These are phyloP conservation scores for Beauveria brongniartii DNA, from an alignment of 2,329 filamentous ascomycete genomes.

Conservation along the genomic window DNA sequence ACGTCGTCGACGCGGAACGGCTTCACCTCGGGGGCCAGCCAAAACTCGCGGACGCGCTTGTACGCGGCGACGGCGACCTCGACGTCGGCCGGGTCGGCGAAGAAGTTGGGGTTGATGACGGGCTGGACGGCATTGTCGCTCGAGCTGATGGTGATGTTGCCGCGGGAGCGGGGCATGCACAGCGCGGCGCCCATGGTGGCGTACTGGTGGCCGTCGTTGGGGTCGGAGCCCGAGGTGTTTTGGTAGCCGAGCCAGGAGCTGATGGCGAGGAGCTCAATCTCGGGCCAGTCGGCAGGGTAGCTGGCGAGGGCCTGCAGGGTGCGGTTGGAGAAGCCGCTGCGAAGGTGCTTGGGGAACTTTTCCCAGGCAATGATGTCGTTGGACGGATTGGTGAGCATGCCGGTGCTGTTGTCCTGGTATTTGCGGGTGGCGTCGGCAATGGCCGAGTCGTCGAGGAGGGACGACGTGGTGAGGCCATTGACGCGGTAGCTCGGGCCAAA, in stretches of 20 bases:
- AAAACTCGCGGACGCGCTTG: constrained; percentile 31
- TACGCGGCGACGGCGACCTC: constrained; percentile 35
- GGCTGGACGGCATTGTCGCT: constrained; percentile 26
- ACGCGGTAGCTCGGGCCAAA: constrained; percentile 27
- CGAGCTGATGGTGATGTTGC: constrained; percentile 30
- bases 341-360: constrained; percentile 1
- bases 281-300: constrained; percentile 11
- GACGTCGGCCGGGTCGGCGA: constrained; percentile 32
- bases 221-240: constrained; percentile 5
- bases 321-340: background rate
- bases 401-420: background rate
- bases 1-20: constrained; percentile 11
- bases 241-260: constrained; percentile 16
- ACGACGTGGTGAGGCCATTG: constrained; percentile 14
- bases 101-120: constrained; percentile 35
- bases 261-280: constrained; percentile 9
- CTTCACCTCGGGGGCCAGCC: constrained; percentile 13
- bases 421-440: background rate
- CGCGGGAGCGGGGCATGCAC: constrained; percentile 25
- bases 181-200: constrained; percentile 26
- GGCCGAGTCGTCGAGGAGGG: background rate
- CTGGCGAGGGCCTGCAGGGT: background rate
- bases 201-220: constrained; percentile 6
- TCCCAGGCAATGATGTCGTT: constrained; percentile 4
- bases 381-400: constrained; percentile 3